These are phyloP conservation scores for Chaetomium sp. DNA, from an alignment of 2,329 filamentous ascomycete species.

Conservation along the genomic window DNA sequence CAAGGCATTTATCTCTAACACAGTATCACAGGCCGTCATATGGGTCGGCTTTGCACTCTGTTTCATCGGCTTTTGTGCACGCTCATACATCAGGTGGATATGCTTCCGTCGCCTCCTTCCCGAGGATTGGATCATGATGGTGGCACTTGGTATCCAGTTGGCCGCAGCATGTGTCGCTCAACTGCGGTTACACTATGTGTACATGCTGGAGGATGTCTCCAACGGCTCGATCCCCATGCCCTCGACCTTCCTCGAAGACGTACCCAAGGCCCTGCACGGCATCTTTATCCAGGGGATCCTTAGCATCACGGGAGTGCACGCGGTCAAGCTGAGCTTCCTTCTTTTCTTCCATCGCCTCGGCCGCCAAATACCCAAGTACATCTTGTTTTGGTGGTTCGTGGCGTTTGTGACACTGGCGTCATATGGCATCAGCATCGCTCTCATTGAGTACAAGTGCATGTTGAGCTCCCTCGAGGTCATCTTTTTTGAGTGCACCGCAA, in stretches of 20 bases:
- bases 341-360: slow-evolving; percentile 30
- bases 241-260: neutral
- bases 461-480: slow-evolving; percentile 18
- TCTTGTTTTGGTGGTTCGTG: slow-evolving; percentile 29
- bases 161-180: slow-evolving; percentile 11
- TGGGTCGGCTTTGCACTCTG: slow-evolving; percentile 22
- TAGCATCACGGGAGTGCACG: slow-evolving; percentile 21
- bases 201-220: slow-evolving; percentile 8
- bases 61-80: slow-evolving; percentile 7
- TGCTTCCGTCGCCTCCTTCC: slow-evolving; percentile 29
- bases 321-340: slow-evolving; percentile 29
- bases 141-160: slow-evolving; percentile 21
- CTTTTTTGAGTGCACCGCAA: slow-evolving; percentile 4
- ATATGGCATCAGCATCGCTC: slow-evolving; percentile 14
- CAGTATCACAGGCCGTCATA: slow-evolving; percentile 12
- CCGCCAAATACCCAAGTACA: slow-evolving; percentile 14
- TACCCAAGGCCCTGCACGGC: neutral
- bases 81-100: slow-evolving; percentile 25
- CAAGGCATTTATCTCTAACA: neutral
- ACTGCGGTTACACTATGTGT: slow-evolving; percentile 9
- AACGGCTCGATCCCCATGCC: neutral
- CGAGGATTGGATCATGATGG: slow-evolving; percentile 33
- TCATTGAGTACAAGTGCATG: slow-evolving; percentile 23
- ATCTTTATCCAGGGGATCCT: slow-evolving; percentile 7
- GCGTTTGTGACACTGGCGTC: slow-evolving; percentile 20